Base-by-base conservation (phyloP, 2,329 filamentous ascomycete genomes). In the Penicillium brevicompactum region DNA sequence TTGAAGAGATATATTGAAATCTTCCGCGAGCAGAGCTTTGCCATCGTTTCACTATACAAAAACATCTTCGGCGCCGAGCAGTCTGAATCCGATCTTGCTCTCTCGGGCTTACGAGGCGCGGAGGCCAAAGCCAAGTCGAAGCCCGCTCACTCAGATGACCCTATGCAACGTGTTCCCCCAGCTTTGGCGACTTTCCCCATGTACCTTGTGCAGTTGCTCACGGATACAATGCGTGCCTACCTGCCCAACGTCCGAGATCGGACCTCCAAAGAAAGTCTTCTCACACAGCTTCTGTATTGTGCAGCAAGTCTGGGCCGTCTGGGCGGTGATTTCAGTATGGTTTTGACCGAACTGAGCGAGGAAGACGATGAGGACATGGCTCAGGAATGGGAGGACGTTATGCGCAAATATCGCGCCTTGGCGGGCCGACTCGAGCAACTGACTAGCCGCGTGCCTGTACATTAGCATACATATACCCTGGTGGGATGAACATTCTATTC, bases 1-100 rank as follows among this genome's bases (percentile, higher is more conserved):
- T 78, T 99, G 42, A 99, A 97, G 74, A 85, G 92, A 46, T 99
- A 96, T 74, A 90, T 99, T 66, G 94, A 99, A 71, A 92, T 99
- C 27, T 97, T 97, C 72, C 89, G 94, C 49, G 94, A 99, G 74
- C 94, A 99, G 74, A 96, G 91, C 70, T 99, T 99, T 72, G 90
- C 88, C 42, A 96, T 97, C 57, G 86, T 97, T 27, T 96, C 91
- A 55, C 91, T 97, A 82, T 97, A 95, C 74, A 90, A 88, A 67
- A 94, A 89, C 67, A 91, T 97, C 51, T 96, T 96, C 67, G 87
- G 89, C 0, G 80, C 84, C 3, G 81, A 85, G 22, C 69, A 75
- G 31, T 67, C 71, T 3, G 72, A 74, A 11, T 63, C 70, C 2
- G 72, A 73, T 2, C 52, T 66, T 37, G 64, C 65, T 13, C 58